A percentile compares a stretch with the other conserved stretches of the same genome.
These are phyloP conservation scores for Volvox carteri DNA, from an alignment of 163 green algal species.

Conservation along the genomic window DNA sequence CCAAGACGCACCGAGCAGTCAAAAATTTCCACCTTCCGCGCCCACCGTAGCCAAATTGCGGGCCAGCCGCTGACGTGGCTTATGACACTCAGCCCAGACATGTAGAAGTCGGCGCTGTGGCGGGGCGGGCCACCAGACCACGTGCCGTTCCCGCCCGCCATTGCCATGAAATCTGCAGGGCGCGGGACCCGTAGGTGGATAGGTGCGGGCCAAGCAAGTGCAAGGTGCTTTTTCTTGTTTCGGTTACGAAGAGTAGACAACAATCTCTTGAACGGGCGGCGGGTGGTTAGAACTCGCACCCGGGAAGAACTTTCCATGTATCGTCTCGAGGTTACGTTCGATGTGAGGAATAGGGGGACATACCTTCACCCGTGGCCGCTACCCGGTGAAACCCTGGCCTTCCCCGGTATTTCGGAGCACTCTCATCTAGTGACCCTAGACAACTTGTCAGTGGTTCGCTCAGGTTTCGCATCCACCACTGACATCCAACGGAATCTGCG, in stretches of 20 bases:
- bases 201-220: too few species aligned
- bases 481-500: too few species aligned
- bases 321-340: neutral
- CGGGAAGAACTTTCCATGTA: neutral
- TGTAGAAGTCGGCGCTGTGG: constrained; percentile 18
- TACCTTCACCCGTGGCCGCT: too few species aligned
- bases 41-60: constrained; percentile 14
- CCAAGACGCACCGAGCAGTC: neutral
- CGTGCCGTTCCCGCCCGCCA: neutral
- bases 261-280: neutral
- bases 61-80: constrained; percentile 33
- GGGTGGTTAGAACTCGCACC: neutral
- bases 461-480: too few species aligned
- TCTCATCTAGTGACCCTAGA: too few species aligned
- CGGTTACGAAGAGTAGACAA: neutral
- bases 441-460: too few species aligned
- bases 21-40: neutral
- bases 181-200: too few species aligned
- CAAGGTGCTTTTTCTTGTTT: too few species aligned
- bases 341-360: too few species aligned
- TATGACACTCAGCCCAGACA: neutral
- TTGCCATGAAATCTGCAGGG: constrained; percentile 28
- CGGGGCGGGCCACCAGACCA: constrained; percentile 16
- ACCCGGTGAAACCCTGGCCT: too few species aligned
- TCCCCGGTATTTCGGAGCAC: too few species aligned